Percentiles rank a stretch among this genome's conserved stretches.
Evolutionary conservation across 2,329 filamentous ascomycete species (phyloP).

Genomic region (Sporothrix protearum): DNA sequence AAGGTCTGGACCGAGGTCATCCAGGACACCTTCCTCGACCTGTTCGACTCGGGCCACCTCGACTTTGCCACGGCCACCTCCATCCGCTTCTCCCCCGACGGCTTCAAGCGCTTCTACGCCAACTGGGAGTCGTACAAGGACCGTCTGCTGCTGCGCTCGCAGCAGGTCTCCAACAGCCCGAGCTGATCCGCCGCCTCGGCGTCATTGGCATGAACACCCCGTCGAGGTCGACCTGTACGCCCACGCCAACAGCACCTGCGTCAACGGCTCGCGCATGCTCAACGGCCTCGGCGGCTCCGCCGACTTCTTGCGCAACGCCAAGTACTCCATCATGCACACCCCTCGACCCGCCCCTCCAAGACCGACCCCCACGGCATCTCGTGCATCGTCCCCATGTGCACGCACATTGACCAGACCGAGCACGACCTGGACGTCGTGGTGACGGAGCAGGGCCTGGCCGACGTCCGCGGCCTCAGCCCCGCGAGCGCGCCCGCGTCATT

Average conservation of each 20-base stretch:
- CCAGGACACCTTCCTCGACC: conserved; percentile 88
- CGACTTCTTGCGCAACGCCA: conserved; percentile 73
- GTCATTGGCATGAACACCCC: conserved; percentile 92
- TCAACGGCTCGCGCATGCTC: conserved; percentile 84
- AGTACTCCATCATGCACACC: conserved; percentile 89
- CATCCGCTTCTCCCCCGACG: conserved; percentile 85
- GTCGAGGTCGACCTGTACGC: conserved; percentile 94
- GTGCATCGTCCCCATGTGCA: conserved; percentile 92
- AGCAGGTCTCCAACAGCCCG: conserved; percentile 86
- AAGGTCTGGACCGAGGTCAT: conserved; percentile 93
- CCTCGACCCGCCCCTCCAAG: conserved; percentile 74
- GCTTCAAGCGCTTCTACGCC: conserved; percentile 87
- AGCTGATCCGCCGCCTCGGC: conserved; percentile 82
- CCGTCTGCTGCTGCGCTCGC: conserved; percentile 81
- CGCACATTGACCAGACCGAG: conserved; percentile 88
- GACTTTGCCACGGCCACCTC: conserved; percentile 89
- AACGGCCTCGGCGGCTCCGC: conserved; percentile 80
- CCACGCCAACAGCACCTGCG: conserved; percentile 85
- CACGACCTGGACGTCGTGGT: conserved; percentile 89
- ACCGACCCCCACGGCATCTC: conserved; percentile 75
- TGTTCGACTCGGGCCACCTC: conserved; percentile 82
- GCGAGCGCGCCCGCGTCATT: conserved; percentile 77
- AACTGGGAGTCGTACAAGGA: conserved; percentile 75
- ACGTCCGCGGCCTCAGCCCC: conserved; percentile 75
- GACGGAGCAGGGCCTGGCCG: conserved; percentile 70